These are phyloP conservation scores for Plasmodium gallinaceum DNA, from an alignment of 169 alveolate genomes.

Conservation along the genomic window DNA sequence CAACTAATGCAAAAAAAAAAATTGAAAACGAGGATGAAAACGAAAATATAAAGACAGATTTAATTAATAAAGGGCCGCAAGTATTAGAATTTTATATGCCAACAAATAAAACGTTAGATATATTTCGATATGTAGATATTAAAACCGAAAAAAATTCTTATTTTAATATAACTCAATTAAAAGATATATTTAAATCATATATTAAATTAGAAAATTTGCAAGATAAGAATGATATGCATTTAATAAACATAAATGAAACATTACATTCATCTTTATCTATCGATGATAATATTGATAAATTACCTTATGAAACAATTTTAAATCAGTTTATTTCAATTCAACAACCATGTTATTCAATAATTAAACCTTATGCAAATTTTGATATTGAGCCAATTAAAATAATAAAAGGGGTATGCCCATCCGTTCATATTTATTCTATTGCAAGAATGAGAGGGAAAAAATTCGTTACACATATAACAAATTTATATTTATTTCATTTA, in stretches of 20 bases:
- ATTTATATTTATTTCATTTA: slow-evolving; percentile 51
- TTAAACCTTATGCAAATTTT: slow-evolving; percentile 49
- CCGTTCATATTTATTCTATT: slow-evolving; percentile 63
- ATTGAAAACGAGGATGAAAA: slow-evolving; percentile 35
- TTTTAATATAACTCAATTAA: slow-evolving; percentile 51
- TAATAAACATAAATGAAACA: slow-evolving; percentile 21
- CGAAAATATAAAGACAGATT: slow-evolving; percentile 20
- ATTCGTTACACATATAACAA: slow-evolving; percentile 62
- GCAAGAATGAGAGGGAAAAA: slow-evolving; percentile 74
- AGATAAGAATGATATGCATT: neutral
- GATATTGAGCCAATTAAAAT: slow-evolving; percentile 50
- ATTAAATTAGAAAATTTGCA: slow-evolving; percentile 30
- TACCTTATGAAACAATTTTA: slow-evolving; percentile 21
- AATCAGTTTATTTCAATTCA: slow-evolving; percentile 43
- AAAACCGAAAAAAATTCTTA: slow-evolving; percentile 44
- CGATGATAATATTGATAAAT: neutral
- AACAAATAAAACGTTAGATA: slow-evolving; percentile 58
- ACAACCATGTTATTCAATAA: slow-evolving; percentile 67
- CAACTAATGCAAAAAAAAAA: slow-evolving; percentile 52
- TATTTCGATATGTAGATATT: slow-evolving; percentile 57
- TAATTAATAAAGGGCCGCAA: slow-evolving; percentile 64
- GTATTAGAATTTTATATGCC: slow-evolving; percentile 76
- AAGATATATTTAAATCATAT: slow-evolving; percentile 61
- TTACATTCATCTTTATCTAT: neutral
- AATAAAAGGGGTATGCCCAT: slow-evolving; percentile 62